Base-by-base conservation (phyloP, 495 filamentous ascomycete species). In the Darksidea phi region DNA sequence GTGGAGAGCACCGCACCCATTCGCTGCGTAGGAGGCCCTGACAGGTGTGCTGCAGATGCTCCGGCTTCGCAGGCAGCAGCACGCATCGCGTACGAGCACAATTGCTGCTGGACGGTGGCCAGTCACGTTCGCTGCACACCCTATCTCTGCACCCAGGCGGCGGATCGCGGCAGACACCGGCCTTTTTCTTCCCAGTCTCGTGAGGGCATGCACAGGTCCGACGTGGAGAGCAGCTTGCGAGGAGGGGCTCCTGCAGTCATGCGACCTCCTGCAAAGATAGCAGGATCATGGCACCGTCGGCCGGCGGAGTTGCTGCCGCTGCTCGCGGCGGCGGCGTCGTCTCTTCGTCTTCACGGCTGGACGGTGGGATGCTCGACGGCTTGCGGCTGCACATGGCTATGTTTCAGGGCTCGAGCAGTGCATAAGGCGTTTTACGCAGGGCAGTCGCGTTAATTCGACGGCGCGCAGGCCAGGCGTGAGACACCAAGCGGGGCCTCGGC, bases 201-300 rank as follows among this genome's bases (percentile, higher is more conserved):
- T 60, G 57, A 60, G 57, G 48, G 17, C 12, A 32, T n/a, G 15
- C 13, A 20, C 21, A 43, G 23, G 17, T 48, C 24, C 41, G 50
- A 25, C 58, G 38, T 48, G 53, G 43, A 21, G 48, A 24, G 43
- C 3, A 8, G 38, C 1, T 21, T 13, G 7, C 20, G 13, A 5
- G 38, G 18, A 25, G 43, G 38, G 17, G 54, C 5, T 48, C 21
- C 15, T n/a, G 37, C 41, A 32, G 57, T 61, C 57, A 43, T 43
- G 51, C 51, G 59, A 63, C 59, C 59, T 42, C 15, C 32, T 51
- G 50, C 58, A 63, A 32, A 63, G 54, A 57, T 56, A 54, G 47
- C 51, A 54, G 57, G n/a, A 32, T 12, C 37, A 10, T 28, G 20
- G 52, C 12, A 49, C 18, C 18, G 7, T 21, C 47, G 21, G 47